Conservation (phyloP, 1,139 yeast species). For the Pichiaceae sp. region DNA sequence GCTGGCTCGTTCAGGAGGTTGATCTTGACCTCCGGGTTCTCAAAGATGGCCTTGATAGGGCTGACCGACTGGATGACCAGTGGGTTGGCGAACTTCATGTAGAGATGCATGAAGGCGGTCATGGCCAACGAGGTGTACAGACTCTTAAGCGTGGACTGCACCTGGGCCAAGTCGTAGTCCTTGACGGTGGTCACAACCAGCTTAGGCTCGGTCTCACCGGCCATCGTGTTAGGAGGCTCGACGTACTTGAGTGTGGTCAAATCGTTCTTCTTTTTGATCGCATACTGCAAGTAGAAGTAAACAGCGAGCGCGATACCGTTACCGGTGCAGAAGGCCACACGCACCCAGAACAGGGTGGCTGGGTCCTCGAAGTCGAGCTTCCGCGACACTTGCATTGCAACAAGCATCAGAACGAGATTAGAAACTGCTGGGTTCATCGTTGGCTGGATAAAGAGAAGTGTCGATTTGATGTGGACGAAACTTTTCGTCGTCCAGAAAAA, state of each 20-base stretch:
- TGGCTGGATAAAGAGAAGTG: constrained; percentile 1
- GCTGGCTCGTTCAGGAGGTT: constrained; percentile 83
- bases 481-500: not conserved
- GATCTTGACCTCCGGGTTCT: constrained; percentile 85
- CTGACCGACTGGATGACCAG: constrained; percentile 90
- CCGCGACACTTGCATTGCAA: constrained; percentile 95
- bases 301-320: constrained; percentile 58
- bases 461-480: not conserved
- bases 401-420: constrained; percentile 85
- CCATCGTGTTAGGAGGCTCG: constrained; percentile 75
- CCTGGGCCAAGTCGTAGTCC: constrained; percentile 89
- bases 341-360: constrained; percentile 61
- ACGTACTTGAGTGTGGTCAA: constrained; percentile 87
- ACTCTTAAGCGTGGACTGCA: constrained; percentile 70
- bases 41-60: constrained; percentile 84
- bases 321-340: constrained; percentile 63
- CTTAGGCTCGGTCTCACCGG: constrained; percentile 67
- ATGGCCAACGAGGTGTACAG: constrained; percentile 86
- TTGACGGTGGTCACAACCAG: constrained; percentile 82
- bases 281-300: constrained; percentile 54
- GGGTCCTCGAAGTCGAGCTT: constrained; percentile 87
- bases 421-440: constrained; percentile 79
- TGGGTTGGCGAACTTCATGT: constrained; percentile 97
- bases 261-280: constrained; percentile 73
- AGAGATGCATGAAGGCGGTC: constrained; percentile 98